A percentile compares a stretch with the other conserved stretches of the same genome.
phyloP scores from a whole-genome alignment of 306 rosid genomes.

The Cajanus cajan region DNA sequence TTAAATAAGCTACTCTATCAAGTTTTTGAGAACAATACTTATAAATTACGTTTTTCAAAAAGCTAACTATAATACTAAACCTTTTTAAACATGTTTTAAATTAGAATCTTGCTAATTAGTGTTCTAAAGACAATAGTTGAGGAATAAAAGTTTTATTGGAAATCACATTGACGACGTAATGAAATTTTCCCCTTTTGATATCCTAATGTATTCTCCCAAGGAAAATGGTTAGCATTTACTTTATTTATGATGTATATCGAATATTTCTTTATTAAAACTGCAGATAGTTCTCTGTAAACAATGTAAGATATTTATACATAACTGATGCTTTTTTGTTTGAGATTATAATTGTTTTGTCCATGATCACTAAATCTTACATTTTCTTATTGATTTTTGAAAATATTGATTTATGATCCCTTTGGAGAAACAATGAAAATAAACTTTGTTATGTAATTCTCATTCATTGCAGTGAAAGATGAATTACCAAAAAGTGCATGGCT shows the following conservation, averaged over 20 bases:
- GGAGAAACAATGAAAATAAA: conserved; percentile 17
- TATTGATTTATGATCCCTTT: background rate
- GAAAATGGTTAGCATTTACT: background rate
- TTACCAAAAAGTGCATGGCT: conserved; percentile 76
- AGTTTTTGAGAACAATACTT: no score
- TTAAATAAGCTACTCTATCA: background rate
- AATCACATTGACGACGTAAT: background rate
- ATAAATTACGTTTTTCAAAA: background rate
- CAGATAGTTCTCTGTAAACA: background rate
- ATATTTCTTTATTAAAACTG: background rate
- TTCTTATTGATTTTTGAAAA: background rate
- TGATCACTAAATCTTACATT: conserved; percentile 12
- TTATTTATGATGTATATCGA: background rate
- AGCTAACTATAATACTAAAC: background rate
- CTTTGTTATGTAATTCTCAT: conserved; percentile 27
- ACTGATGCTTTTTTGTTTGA: background rate
- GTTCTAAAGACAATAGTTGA: background rate
- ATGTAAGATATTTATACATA: background rate
- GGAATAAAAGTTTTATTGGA: background rate
- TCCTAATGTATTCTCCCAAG: background rate
- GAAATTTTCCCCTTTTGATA: background rate
- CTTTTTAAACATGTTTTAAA: background rate
- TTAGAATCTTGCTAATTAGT: background rate
- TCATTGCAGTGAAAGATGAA: conserved; percentile 66
- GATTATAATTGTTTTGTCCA: background rate